Base-by-base conservation (phyloP, 139 green algal species). In the Chlamydomonas sphaeroides region DNA sequence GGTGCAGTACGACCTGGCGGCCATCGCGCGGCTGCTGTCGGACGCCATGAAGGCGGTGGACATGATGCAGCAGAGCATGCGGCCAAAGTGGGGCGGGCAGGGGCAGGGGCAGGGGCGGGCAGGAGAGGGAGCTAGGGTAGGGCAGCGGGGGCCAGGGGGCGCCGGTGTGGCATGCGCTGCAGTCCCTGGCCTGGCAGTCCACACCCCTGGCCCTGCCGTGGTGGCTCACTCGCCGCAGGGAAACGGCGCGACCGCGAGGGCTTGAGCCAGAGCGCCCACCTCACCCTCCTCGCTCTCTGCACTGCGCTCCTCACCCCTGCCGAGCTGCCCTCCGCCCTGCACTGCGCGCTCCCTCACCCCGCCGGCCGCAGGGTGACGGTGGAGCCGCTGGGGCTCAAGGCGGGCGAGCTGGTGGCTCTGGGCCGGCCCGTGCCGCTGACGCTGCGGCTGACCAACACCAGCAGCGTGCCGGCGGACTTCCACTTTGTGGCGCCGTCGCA, bases 11-110 rank as follows among this genome's bases (percentile, higher is more conserved):
- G 53, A 82, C 68, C 68, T 68, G 78, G 18, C 70, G 18, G 49
- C 32, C 20, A 79, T 96, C 42, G 83, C 94, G 32, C 71, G 73
- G 5, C 68, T 90, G 42, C 53, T 94, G 48, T 83, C 92, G 38
- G 68, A 67, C 23, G 87, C 87, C 0, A 49, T 88, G 21, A 83
- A 90, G 6, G 39, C 49, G 2, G 85, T 92, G 25, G 93, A 96
- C 66, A 72, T 88, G 6, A 66, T 70, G 59, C 88, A 94, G 73
- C 86, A 91, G 81, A 80, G 75, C 17, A 38, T 86, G 32, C 80
- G 88, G 77, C 92, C 92, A 1, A 86, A 74, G 87, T 92, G 76
- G 35, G 30, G 8, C 2, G 62, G 62, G 62, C 8, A n/a, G 28
- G 59, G 30, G 48, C 1, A 20, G 69, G 35, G 62, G 20, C 7